Base-by-base conservation (phyloP, 768 basidiomycete genomes). In the Phylloporus sp. region DNA sequence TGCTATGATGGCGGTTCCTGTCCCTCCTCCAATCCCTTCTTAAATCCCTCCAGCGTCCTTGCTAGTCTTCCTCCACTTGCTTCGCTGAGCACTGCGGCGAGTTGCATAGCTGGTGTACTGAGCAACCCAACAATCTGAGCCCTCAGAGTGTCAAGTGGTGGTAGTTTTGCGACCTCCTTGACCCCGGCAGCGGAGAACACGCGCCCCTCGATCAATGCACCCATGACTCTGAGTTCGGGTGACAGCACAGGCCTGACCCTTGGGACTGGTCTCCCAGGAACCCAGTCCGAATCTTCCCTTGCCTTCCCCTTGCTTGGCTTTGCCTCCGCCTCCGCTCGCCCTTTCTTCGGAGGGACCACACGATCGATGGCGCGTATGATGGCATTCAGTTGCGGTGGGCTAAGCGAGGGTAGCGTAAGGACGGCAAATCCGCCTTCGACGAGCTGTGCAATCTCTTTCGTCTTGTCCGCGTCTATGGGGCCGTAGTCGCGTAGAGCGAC, bases 61-160 rank as follows among this genome's bases (percentile, higher is more conserved):
- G 82, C 79, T 61, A 88, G 61, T 50, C 71, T 76, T 27, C 81
- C 86, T 34, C 86, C 86, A 38, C 77, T 74, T 32, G 85, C 84
- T 61, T 84, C 78, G 46, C 75, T 77, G 48, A 90, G 63, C 34
- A 88, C 75, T 38, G 79, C 82, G 4, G 86, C 79, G 38, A 94
- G 71, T 65, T 89, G 84, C 50, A 78, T 72, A 10, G 79, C 82
- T 35, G 89, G 90, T 13, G 81, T 73, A 47, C 84, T 84, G 50
- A 97, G 63, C 67, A 96, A 52, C 8, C 92, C 93, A 13, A 94
- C 84, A 46, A 97, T 75, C 66, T 95, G 91, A 15, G 83, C 83
- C 42, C 86, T 69, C 50, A 96, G 65, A 3, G 80, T 82, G 31
- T 86, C 85, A 58, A 95, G 66, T 35, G 84, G 79, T 18, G 92